Conservation (phyloP, 768 basidiomycete genomes). For the Phanerodontia chrysosporium region DNA sequence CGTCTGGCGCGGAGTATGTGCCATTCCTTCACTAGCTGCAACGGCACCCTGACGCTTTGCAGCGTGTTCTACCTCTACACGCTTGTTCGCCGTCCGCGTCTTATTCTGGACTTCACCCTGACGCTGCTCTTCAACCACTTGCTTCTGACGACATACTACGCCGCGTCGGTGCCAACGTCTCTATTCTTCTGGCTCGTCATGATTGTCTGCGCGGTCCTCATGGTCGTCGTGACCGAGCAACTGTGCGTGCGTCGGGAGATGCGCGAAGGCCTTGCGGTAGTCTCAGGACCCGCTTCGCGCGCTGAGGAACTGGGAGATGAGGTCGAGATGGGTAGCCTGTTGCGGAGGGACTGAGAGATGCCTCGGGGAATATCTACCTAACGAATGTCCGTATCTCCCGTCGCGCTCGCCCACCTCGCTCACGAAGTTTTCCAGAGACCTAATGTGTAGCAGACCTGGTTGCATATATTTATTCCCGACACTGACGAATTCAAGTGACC, state of each 20-base stretch:
- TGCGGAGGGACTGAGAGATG: conserved; percentile 45
- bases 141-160: conserved; percentile 91
- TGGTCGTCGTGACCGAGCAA: conserved; percentile 83
- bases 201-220: conserved; percentile 62
- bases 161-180: conserved; percentile 78
- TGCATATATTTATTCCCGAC: too few relatives aligned
- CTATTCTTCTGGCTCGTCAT: conserved; percentile 90
- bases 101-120: conserved; percentile 91
- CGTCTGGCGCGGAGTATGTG: conserved; percentile 82
- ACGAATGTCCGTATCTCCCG: too few relatives aligned
- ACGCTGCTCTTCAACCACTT: conserved; percentile 91
- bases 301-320: conserved; percentile 38
- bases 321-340: conserved; percentile 46
- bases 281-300: conserved; percentile 26
- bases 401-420: too few relatives aligned
- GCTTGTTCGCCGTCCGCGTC: conserved; percentile 85
- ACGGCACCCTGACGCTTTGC: conserved; percentile 6
- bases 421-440: too few relatives aligned
- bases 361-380: too few relatives aligned
- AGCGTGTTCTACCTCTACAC: conserved; percentile 81
- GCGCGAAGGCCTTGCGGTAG: conserved; percentile 68
- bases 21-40: neutral
- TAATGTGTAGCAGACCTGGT: too few relatives aligned
- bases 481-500: too few relatives aligned
- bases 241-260: conserved; percentile 89